Base-by-base conservation (phyloP, 75 land plant species). In the Cunninghamia lanceolata region DNA sequence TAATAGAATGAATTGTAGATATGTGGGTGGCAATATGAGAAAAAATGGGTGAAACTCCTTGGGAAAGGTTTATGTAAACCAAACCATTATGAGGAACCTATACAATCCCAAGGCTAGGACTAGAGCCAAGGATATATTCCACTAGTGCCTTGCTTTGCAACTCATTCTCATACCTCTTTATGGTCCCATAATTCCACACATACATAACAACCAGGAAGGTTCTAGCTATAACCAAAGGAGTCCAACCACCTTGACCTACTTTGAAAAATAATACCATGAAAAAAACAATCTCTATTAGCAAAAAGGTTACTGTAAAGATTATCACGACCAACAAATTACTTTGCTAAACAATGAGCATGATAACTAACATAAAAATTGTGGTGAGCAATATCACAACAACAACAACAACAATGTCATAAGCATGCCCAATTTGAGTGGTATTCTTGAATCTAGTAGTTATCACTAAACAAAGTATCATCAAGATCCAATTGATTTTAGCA, bases 71-170 rank as follows among this genome's bases (percentile, higher is more conserved):
- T 42, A 96, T 95, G 88, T 97, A 97, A 38, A 97, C 92, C 73
- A 97, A 90, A 70, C 97, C 99, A 70, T 95, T 92, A n/a, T 97
- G 97, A 40, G 99, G 99, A 36, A 97, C 99, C 3, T 97, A 92
- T 6, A 94, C 95, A 14, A 95, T 92, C 11, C 99, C 97, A 14
- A 95, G 88, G 88, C 93, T 92, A 17, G 96, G 95, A 66, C 96
- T 96, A 25, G 95, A 92, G 25, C 93, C 95, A 1, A 95, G 90
- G 76, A 96, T 89, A 95, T 94, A 95, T n/a, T 92, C 93, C 93
- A 96, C 89, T 66, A 95, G 93, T 15, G 95, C 95, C 85, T 89
- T 93, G 86, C 92, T 92, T 36, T 91, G 93, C 90, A 94, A 89
- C 91, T 95, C 99, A 78, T 92, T 90, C 86, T 96, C 94, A 63